These are phyloP conservation scores for Neocatenulostroma microsporum DNA, from an alignment of 2,329 filamentous ascomycete species.

Conservation along the genomic window DNA sequence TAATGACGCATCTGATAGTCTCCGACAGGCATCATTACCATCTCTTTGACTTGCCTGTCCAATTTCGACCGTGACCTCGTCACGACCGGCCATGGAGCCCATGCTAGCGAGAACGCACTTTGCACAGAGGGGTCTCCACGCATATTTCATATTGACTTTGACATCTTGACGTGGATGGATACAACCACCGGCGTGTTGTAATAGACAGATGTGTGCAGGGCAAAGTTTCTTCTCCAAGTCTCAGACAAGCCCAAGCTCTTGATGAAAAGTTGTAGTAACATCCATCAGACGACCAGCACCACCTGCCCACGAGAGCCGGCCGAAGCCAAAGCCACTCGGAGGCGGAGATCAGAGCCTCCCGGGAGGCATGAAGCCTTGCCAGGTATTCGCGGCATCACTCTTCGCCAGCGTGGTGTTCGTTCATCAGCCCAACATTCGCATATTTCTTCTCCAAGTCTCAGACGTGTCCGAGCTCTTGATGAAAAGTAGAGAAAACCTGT, in stretches of 20 bases:
- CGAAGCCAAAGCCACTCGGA: constrained; percentile 26
- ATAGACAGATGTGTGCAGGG: too few relatives aligned
- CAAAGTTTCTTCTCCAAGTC: constrained; percentile 9
- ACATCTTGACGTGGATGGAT: too few relatives aligned
- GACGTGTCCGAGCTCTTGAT: constrained; percentile 23
- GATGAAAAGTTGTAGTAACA: constrained; percentile 25
- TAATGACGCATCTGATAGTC: too few relatives aligned
- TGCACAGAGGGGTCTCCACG: too few relatives aligned
- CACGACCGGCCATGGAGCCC: too few relatives aligned
- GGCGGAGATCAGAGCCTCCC: constrained; percentile 31
- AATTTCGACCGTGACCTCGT: too few relatives aligned
- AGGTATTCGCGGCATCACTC: constrained; percentile 27
- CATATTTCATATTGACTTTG: too few relatives aligned
- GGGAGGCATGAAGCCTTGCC: constrained; percentile 14
- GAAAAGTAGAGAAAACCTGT: constrained; percentile 25
- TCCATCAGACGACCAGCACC: constrained; percentile 30
- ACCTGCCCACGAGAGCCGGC: constrained; percentile 26
- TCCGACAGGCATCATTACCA: too few relatives aligned
- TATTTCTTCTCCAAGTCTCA: constrained; percentile 8
- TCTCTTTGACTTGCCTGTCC: too few relatives aligned
- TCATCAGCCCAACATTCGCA: constrained; percentile 29
- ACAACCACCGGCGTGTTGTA: too few relatives aligned
- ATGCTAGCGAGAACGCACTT: too few relatives aligned
- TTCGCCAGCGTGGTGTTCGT: constrained; percentile 27
- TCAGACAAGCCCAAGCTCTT: constrained; percentile 18